Percentiles rank a stretch among this genome's conserved stretches.
Evolutionary conservation across 768 basidiomycete species (phyloP).

Genomic region (Saitozyma sp.): DNA sequence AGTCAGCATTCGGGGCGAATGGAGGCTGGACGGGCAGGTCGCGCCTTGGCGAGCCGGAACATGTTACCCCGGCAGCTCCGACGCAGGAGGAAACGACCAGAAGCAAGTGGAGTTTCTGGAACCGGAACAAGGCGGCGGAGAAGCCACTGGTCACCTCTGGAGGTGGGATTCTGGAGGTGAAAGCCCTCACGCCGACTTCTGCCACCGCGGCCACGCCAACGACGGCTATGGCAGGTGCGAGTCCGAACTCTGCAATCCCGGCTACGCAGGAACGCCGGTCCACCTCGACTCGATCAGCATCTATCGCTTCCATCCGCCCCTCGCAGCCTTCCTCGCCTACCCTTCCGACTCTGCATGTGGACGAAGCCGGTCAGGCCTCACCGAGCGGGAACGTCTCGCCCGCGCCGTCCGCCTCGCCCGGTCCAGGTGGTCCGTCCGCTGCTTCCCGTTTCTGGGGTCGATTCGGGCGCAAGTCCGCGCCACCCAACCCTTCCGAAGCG

Average conservation of each 20-base stretch:
- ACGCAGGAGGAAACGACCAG: slow-evolving; percentile 22
- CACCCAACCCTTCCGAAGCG: slow-evolving; percentile 1
- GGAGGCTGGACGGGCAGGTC: slow-evolving; percentile 36
- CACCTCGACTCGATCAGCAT: slow-evolving; percentile 16
- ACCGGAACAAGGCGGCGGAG: slow-evolving; percentile 25
- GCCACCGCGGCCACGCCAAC: slow-evolving; percentile 7
- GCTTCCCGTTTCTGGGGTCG: slow-evolving; percentile 80
- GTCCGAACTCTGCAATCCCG: neutral
- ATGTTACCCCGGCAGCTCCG: slow-evolving; percentile 4
- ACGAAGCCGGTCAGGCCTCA: slow-evolving; percentile 7
- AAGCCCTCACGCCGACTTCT: slow-evolving; percentile 9
- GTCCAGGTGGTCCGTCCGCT: slow-evolving; percentile 58
- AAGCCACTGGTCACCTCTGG: slow-evolving; percentile 44
- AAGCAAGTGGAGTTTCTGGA: slow-evolving; percentile 48
- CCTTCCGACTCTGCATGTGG: neutral
- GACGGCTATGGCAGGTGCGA: neutral
- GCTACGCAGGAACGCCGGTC: neutral
- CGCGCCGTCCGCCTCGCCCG: slow-evolving; percentile 5
- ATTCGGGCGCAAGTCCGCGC: slow-evolving; percentile 39
- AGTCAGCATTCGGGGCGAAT: neutral
- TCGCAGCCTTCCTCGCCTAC: slow-evolving; percentile 9
- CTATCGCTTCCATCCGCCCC: slow-evolving; percentile 6
- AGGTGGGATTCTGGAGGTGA: slow-evolving; percentile 49
- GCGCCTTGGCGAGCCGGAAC: slow-evolving; percentile 41
- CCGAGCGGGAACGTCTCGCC: slow-evolving; percentile 6